phyloP scores from a whole-genome alignment of 2,329 filamentous ascomycete species.

The Atkinsonella texensis region DNA sequence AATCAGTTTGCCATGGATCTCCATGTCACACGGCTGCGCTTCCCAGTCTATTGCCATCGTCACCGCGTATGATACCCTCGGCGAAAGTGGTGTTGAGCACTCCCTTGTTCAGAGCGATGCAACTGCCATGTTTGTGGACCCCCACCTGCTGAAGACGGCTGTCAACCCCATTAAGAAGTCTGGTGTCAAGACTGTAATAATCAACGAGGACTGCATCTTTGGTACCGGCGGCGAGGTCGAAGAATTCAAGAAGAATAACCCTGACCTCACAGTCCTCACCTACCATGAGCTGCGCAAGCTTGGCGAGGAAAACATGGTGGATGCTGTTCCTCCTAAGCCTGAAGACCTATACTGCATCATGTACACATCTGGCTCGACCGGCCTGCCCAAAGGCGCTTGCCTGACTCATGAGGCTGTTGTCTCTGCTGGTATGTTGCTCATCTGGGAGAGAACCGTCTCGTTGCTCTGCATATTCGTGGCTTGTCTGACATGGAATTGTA shows the following conservation, averaged over 20 bases:
- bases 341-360: constrained; percentile 75
- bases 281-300: constrained; percentile 43
- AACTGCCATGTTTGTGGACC: constrained; percentile 77
- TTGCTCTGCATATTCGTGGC: not conserved
- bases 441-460: not conserved
- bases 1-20: constrained; percentile 66
- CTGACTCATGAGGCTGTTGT: constrained; percentile 71
- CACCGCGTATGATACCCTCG: constrained; percentile 89
- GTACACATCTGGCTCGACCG: constrained; percentile 84
- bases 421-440: constrained; percentile 44
- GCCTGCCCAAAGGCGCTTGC: constrained; percentile 77
- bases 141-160: constrained; percentile 57
- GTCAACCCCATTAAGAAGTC: constrained; percentile 42
- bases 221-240: constrained; percentile 38
- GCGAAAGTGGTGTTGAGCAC: constrained; percentile 72
- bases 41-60: constrained; percentile 88
- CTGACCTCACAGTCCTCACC: constrained; percentile 40
- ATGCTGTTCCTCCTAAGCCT: constrained; percentile 58
- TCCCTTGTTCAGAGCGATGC: constrained; percentile 73
- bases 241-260: constrained; percentile 43
- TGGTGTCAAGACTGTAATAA: constrained; percentile 47
- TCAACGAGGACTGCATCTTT: constrained; percentile 47
- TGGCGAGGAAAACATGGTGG: constrained; percentile 55
- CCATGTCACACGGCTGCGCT: constrained; percentile 61
- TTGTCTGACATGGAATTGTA: constrained; percentile 8